A percentile compares a stretch with the other conserved stretches of the same genome.
Conservation (phyloP, 2,329 filamentous ascomycete genomes). For the Paramyrothecium roridum region DNA sequence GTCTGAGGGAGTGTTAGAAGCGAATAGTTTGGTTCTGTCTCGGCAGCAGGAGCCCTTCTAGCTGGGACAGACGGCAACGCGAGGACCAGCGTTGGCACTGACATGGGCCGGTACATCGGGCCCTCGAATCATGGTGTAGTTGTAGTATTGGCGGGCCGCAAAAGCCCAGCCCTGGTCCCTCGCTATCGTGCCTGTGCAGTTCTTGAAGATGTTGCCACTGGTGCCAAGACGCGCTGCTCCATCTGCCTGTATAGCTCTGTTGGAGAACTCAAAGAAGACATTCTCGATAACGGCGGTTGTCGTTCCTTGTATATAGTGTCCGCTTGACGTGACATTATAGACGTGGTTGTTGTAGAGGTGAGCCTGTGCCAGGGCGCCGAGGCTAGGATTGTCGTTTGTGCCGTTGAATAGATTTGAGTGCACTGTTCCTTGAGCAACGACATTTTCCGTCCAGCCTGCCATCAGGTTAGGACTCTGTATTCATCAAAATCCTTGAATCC, state of each 20-base stretch:
- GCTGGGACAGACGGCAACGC: background rate
- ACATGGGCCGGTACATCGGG: background rate
- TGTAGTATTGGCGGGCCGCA: constrained; percentile 8
- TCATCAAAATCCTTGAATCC: background rate
- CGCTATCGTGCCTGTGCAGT: constrained; percentile 6
- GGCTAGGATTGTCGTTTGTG: constrained; percentile 18
- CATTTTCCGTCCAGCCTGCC: constrained; percentile 21
- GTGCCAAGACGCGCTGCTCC: constrained; percentile 7
- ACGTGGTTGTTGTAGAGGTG: constrained; percentile 24
- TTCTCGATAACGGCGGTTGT: constrained; percentile 21
- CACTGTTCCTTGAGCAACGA: constrained; percentile 15
- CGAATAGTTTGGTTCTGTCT: too few species aligned
- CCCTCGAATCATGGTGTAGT: constrained; percentile 5
- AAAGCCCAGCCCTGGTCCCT: constrained; percentile 9
- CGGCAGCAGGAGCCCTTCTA: background rate
- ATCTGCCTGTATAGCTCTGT: constrained; percentile 14
- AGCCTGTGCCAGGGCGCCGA: constrained; percentile 18
- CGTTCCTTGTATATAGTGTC: constrained; percentile 18
- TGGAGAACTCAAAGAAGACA: constrained; percentile 17
- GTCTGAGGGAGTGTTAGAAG: too few species aligned
- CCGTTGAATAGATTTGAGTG: constrained; percentile 21
- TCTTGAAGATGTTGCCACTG: constrained; percentile 10
- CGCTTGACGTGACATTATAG: constrained; percentile 15
- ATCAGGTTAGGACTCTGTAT: background rate
- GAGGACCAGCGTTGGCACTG: background rate